A percentile compares a stretch with the other conserved stretches of the same genome.
These are phyloP conservation scores for Trametes sanguinea DNA, from an alignment of 768 basidiomycete species.

Conservation along the genomic window DNA sequence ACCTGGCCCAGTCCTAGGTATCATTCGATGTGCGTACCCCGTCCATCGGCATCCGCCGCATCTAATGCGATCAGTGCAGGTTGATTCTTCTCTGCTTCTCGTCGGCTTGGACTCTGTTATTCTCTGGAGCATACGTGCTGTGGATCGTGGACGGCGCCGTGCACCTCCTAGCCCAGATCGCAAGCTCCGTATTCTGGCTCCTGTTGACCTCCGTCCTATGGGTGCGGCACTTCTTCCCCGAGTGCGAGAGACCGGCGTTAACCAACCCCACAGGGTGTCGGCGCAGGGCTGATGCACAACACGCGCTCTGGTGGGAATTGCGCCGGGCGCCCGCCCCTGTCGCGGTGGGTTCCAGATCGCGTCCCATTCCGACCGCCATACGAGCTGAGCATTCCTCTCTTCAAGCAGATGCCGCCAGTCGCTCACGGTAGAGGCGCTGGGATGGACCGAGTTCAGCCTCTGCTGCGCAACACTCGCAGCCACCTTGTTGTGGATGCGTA, in stretches of 20 bases:
- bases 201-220: slow-evolving; percentile 63
- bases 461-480: slow-evolving; percentile 55
- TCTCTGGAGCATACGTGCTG: slow-evolving; percentile 66
- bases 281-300: slow-evolving; percentile 66
- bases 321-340: slow-evolving; percentile 50
- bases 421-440: slow-evolving; percentile 71
- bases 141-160: slow-evolving; percentile 69
- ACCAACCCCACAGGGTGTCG: slow-evolving; percentile 51
- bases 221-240: slow-evolving; percentile 44
- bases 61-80: slow-evolving; percentile 38
- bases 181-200: slow-evolving; percentile 78
- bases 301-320: slow-evolving; percentile 65
- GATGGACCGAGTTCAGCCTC: slow-evolving; percentile 74
- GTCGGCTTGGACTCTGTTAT: slow-evolving; percentile 66
- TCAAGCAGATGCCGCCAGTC: slow-evolving; percentile 63
- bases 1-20: slow-evolving; percentile 65
- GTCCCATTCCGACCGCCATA: slow-evolving; percentile 7
- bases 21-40: slow-evolving; percentile 57
- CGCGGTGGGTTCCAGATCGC: slow-evolving; percentile 42
- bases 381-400: slow-evolving; percentile 10
- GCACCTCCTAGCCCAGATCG: slow-evolving; percentile 72
- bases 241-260: neutral
- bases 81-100: slow-evolving; percentile 33
- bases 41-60: slow-evolving; percentile 5
- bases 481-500: slow-evolving; percentile 55